Base-by-base conservation (phyloP, 2,329 filamentous ascomycete species). In the Phaeosphaeria sp. region DNA sequence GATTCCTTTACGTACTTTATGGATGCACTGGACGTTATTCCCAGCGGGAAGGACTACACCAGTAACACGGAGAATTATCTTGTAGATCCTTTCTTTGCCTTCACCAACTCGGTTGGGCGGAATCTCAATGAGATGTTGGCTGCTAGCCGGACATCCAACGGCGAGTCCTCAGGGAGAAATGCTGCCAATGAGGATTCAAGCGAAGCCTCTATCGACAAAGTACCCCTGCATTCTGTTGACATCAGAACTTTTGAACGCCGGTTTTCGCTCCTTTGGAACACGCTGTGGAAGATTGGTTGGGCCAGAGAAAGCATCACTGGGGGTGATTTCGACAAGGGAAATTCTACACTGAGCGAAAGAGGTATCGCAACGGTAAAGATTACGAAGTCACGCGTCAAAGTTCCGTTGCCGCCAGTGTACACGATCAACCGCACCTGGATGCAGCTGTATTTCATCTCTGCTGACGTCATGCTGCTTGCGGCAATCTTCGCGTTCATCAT, bases 381-480 rank as follows among this genome's bases (percentile, higher is more conserved):
- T 15, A 27, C 27, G n/a, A 57, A 36, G 6, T 53, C 55, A 3
- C 9, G 47, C 3, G 49, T 51, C 24, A 44, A 46, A 3, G 33
- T 22, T 27, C 47, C 59, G 5, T 47, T 62, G 13, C 13, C 44
- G 13, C 53, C 53, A 2, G 44, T 43, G 4, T 61, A 64, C 20
- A 50, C 30, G 13, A 40, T 64, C 8, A 40, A 53, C 2, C 25
- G 49, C 15, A 42, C 51, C 7, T 64, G 55, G 51, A 15, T 59
- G 24, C 27, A 40, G 0, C 8, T 58, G 13, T 61, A 57, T 21
- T 61, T 61, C 24, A 24, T 59, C 4, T 57, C 53, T 1, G 59
- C 54, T 3, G 56, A 24, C 13, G 25, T 57, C 21, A 64, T 61
- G 61, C 51, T 59, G 11, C 43, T 61, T 27, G 55, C 54, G 9